Conservation (phyloP, 345 rosid genomes). For the Corymbia maculata region DNA sequence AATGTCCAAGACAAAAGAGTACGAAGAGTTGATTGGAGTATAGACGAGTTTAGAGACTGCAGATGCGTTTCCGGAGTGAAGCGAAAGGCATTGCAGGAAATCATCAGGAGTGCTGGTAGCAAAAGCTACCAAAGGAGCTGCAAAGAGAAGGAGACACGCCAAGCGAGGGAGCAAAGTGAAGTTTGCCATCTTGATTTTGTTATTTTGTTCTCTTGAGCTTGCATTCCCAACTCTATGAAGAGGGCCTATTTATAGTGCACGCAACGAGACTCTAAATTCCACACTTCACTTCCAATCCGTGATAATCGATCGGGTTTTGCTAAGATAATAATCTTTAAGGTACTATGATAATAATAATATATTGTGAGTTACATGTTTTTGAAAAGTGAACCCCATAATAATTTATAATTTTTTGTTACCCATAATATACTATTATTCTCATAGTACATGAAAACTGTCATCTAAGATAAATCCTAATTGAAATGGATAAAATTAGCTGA, state of each 20-base stretch:
- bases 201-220: not conserved
- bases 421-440: not conserved
- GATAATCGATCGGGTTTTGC: not conserved
- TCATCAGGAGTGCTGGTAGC: not conserved
- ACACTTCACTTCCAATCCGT: not conserved
- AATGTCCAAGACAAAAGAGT: not conserved
- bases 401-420: no score
- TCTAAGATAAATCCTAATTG: no score
- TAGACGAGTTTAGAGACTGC: not conserved
- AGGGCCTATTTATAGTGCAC: not conserved
- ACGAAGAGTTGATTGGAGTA: not conserved
- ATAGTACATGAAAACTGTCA: no score
- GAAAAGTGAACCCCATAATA: no score
- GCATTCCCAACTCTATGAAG: not conserved
- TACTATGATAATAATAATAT: no score
- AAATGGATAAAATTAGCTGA: not conserved
- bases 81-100: slow-evolving; percentile 7
- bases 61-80: not conserved
- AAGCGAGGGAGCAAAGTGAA: not conserved
- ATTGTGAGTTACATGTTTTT: no score
- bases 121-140: not conserved
- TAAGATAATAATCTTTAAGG: no score
- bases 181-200: not conserved
- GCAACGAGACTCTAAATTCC: not conserved
- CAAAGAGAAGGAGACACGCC: not conserved